Evolutionary conservation across 1,139 yeast species (phyloP), one percentile per base, ranked within the genome.

Genomic region (Taphrina pruni): DNA sequence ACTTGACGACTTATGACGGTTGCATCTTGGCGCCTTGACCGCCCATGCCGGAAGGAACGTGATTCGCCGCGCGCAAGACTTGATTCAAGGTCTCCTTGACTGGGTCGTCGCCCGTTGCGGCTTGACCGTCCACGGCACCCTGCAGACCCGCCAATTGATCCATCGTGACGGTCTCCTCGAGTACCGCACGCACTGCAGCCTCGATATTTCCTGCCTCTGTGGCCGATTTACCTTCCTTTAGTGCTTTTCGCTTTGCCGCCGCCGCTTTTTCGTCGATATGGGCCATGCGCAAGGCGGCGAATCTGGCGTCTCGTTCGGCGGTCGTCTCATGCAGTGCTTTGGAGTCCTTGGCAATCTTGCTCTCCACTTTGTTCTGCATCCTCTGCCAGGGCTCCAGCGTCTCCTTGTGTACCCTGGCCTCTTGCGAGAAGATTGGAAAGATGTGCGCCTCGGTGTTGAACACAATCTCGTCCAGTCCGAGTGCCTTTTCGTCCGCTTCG

Each of bases 361-460:
- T 43, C 20, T 43, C 50, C 46, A 52, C 60, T 20, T 55, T 51
- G n/a, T n/a, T 3, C 38, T 43, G 48, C 52, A 45, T 55, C 55
- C 35, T 43, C n/a, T 54, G 51, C 67, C 67, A 64, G 6, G 60
- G 61, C 39, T 46, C 55, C 26, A 43, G 61, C n/a, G 52, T 54
- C 26, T 57, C 67, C 35, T 39, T 41, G 11, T 21, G 35, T 7
- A 50, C 32, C 17, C 60, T 32, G 7, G 11, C 46, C n/a, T 54
- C 55, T 14, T 46, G 67, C 8, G 43, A 21, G 36, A 89, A 88
- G 69, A 81, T 83, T 26, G 97, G 97, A 80, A 93, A 85, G 57
- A 96, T 96, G 78, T 93, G 98, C 0, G 96, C 97, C 76, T 90
- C 97, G 1, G 97, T 90, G 78, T 90, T 93, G 82, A 91, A 91